These are phyloP conservation scores for Backusella macrospora DNA, from an alignment of 192 early-diverging fungal genomes.

Conservation along the genomic window DNA sequence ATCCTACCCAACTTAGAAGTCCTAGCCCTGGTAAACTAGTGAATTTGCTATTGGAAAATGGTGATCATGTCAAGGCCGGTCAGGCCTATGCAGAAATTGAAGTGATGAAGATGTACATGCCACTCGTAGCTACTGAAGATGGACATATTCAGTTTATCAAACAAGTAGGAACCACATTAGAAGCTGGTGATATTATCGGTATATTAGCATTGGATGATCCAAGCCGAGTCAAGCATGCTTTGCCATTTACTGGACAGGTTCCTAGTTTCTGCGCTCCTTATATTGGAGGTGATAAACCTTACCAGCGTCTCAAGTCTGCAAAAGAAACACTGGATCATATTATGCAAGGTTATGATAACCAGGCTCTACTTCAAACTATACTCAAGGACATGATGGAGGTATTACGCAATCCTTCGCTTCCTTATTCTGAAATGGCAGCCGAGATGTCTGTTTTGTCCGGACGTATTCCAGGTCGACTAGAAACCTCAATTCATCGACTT, in stretches of 20 bases:
- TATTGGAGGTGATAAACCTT: conserved; percentile 82
- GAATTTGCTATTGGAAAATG: conserved; percentile 87
- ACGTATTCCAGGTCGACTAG: conserved; percentile 78
- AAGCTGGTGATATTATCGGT: conserved; percentile 92
- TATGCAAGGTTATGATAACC: conserved; percentile 87
- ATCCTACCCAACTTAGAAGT: conserved; percentile 93
- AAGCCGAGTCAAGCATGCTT: conserved; percentile 85
- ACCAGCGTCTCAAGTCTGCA: conserved; percentile 74
- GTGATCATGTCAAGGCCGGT: conserved; percentile 83
- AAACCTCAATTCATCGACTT: conserved; percentile 54
- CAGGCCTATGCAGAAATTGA: conserved; percentile 98
- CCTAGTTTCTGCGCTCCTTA: conserved; percentile 75
- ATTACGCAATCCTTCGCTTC: conserved; percentile 76
- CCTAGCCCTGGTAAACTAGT: conserved; percentile 97
- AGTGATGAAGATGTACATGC: conserved; percentile 99
- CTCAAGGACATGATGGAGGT: conserved; percentile 75
- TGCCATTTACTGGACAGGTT: conserved; percentile 79
- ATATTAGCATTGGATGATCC: conserved; percentile 91
- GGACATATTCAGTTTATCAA: conserved; percentile 88
- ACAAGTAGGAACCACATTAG: conserved; percentile 81
- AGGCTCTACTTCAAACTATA: conserved; percentile 64
- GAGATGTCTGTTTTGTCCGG: conserved; percentile 82
- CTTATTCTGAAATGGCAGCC: conserved; percentile 80
- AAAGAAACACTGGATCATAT: conserved; percentile 69
- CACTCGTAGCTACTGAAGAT: conserved; percentile 87